Conservation (phyloP, 2,329 filamentous ascomycete species). For the Trichothecium roseum region DNA sequence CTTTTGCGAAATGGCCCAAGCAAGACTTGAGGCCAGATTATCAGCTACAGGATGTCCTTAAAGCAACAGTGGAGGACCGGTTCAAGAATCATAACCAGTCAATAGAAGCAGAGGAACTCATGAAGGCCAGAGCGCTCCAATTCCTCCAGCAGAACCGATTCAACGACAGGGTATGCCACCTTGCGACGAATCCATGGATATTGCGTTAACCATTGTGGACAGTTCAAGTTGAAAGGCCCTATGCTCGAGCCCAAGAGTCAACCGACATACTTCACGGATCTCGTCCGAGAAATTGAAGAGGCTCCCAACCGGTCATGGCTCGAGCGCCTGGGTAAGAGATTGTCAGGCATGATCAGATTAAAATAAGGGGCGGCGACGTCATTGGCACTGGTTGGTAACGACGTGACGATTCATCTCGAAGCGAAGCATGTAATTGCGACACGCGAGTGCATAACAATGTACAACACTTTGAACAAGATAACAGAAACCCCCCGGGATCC, state of each 20-base stretch:
- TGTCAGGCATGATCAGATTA: conserved; percentile 50
- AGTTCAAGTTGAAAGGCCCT: conserved; percentile 32
- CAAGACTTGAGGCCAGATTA: conserved; percentile 52
- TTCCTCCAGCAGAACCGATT: conserved; percentile 51
- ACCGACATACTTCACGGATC: conserved; percentile 51
- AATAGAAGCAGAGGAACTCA: conserved; percentile 37
- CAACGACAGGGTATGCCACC: conserved; percentile 35
- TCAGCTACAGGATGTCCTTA: conserved; percentile 49
- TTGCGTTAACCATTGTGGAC: conserved; percentile 2
- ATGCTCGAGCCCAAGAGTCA: conserved; percentile 50
- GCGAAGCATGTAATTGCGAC: too few species aligned
- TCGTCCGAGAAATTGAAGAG: conserved; percentile 52
- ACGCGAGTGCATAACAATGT: too few species aligned
- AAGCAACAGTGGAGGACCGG: conserved; percentile 22
- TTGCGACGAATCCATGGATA: too few species aligned
- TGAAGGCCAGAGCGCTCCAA: conserved; percentile 49
- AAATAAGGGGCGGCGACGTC: conserved; percentile 24
- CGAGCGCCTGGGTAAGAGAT: conserved; percentile 38
- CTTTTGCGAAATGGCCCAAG: conserved; percentile 48
- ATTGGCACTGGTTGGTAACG: background rate
- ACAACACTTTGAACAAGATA: too few species aligned
- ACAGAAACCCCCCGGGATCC: too few species aligned
- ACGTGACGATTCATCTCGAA: too few species aligned
- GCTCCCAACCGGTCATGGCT: conserved; percentile 48
- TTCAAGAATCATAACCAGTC: conserved; percentile 20